Base-by-base conservation (phyloP, 495 filamentous ascomycete genomes). In the Tricharina praecox region DNA sequence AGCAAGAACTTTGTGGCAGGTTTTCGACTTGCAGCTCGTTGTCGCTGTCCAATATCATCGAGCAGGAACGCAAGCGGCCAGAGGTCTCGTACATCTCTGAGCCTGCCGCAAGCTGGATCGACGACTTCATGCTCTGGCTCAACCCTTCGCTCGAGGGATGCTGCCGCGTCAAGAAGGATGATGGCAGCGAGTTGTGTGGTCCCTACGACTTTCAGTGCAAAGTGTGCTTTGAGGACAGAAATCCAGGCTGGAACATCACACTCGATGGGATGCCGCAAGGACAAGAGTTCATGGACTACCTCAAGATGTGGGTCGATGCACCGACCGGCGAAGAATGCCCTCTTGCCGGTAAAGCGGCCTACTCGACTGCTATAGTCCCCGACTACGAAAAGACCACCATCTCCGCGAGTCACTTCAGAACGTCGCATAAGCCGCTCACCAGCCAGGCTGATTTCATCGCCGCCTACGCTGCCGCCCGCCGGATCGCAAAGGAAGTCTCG, bases 101-200 rank as follows among this genome's bases (percentile, higher is more conserved):
- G n/a, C 77, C 86, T 0, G 77, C 86, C 3, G 90, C 90, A 16
- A 93, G 82, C 60, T 97, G 90, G 90, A 70, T 97, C 23, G 90
- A 97, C 61, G 90, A 97, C 58, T 94, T 82, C 63, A 82, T 96
- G 64, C 75, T 81, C 51, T 97, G 92, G 92, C 69, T 96, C 11
- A 90, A 95, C 53, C 92, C 92, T 0, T 67, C 70, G 11, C 79
- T 86, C 46, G 77, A 83, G 39, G 68, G 72, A 36, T 96, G 92
- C 66, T 96, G 92, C 56, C 66, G 71, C 25, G 62, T 66, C 15
- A 57, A 61, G 39, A 57, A 49, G 36, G 36, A 20, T 5, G 24
- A 55, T 32, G 41, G 55, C 28, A 58, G 59, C 5, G 18, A 59
- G 35, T 45, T 59, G 30, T 59, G 56, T 25, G 53, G 51, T 11